Evolutionary conservation across 805 yeast genomes (phyloP).

Genomic region (Wickerhamiella occidentalis): DNA sequence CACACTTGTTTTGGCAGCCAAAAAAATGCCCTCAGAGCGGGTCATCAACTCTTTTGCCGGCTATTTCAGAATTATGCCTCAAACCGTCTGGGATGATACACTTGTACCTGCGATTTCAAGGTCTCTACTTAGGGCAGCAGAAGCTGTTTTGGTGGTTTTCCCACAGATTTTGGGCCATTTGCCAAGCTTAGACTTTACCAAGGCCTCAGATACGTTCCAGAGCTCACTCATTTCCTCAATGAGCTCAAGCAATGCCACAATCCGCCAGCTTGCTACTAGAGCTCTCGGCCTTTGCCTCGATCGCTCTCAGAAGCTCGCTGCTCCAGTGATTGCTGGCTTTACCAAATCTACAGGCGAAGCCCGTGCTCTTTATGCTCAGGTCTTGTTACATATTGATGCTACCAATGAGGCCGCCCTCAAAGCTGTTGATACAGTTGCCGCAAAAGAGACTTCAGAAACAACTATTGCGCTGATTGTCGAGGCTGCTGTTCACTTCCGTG

Average conservation of each 20-base stretch:
- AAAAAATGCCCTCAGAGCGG: slow-evolving; percentile 18
- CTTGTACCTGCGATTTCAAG: slow-evolving; percentile 58
- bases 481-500: slow-evolving; percentile 31
- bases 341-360: slow-evolving; percentile 56
- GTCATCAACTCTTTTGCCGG: slow-evolving; percentile 29
- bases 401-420: slow-evolving; percentile 20
- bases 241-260: slow-evolving; percentile 59
- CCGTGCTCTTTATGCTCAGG: slow-evolving; percentile 40
- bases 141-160: slow-evolving; percentile 45
- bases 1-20: slow-evolving; percentile 26
- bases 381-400: slow-evolving; percentile 28
- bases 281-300: slow-evolving; percentile 27
- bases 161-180: slow-evolving; percentile 38
- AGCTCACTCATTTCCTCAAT: slow-evolving; percentile 42
- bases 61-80: slow-evolving; percentile 32
- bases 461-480: slow-evolving; percentile 40
- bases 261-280: slow-evolving; percentile 39
- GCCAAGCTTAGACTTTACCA: slow-evolving; percentile 28
- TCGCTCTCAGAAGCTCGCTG: slow-evolving; percentile 19
- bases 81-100: slow-evolving; percentile 29
- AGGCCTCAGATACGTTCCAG: slow-evolving; percentile 40
- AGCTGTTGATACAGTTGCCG: slow-evolving; percentile 39
- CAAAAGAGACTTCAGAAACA: slow-evolving; percentile 66
- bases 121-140: slow-evolving; percentile 68
- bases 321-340: slow-evolving; percentile 37